These are phyloP conservation scores for Ceratocystis huliohia DNA, from an alignment of 2,329 filamentous ascomycete genomes.

Conservation along the genomic window DNA sequence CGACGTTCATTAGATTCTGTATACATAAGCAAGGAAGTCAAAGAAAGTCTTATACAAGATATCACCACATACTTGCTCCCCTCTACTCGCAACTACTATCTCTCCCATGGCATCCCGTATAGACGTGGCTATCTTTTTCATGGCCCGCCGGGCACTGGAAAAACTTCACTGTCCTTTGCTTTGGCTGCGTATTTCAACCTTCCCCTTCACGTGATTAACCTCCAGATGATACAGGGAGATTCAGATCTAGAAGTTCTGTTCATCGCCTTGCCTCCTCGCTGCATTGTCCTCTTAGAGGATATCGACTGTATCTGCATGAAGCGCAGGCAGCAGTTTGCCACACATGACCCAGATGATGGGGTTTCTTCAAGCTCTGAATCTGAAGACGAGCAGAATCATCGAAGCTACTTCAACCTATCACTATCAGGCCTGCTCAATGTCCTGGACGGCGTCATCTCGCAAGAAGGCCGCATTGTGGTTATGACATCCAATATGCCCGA, in stretches of 20 bases:
- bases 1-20: conserved; percentile 63
- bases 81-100: conserved; percentile 58
- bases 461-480: conserved; percentile 66
- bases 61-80: conserved; percentile 70
- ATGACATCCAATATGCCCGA: conserved; percentile 74
- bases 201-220: conserved; percentile 51
- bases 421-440: conserved; percentile 70
- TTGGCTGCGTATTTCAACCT: conserved; percentile 53
- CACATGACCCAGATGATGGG: conserved; percentile 11
- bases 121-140: conserved; percentile 66
- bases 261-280: conserved; percentile 22
- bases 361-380: conserved; percentile 16
- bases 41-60: conserved; percentile 53
- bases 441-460: conserved; percentile 68
- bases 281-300: conserved; percentile 26
- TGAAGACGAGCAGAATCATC: conserved; percentile 36
- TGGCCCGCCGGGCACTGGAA: conserved; percentile 62
- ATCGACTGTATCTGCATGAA: conserved; percentile 24
- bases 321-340: conserved; percentile 19
- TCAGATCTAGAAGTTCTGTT: conserved; percentile 53
- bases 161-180: conserved; percentile 55
- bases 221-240: conserved; percentile 40
- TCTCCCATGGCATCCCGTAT: conserved; percentile 61
- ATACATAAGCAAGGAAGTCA: conserved; percentile 55
- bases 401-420: conserved; percentile 29